phyloP scores from a whole-genome alignment of 352 stramenopile genomes.

The Halophytophthora batemanensis region DNA sequence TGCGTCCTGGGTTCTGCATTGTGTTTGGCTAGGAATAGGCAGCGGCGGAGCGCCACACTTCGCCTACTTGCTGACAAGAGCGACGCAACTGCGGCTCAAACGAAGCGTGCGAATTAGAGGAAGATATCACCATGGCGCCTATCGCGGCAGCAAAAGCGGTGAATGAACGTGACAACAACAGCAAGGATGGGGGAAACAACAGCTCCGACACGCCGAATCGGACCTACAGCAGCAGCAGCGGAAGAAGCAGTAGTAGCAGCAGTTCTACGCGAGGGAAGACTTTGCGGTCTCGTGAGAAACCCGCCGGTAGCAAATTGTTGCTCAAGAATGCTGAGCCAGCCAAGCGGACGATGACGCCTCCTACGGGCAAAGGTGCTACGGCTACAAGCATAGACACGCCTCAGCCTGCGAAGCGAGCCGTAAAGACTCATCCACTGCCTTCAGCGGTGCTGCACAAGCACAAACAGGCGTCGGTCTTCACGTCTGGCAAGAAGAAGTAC shows the following conservation, averaged over 20 bases:
- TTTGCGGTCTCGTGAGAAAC: no score
- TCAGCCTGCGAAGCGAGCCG: conserved; percentile 13
- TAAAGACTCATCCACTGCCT: conserved; percentile 34
- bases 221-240: conserved; percentile 7
- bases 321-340: conserved; percentile 10
- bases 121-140: conserved; percentile 15
- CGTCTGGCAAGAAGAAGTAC: conserved; percentile 65
- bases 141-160: conserved; percentile 9
- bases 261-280: background rate
- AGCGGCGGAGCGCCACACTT: no score
- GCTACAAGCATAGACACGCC: background rate
- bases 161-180: conserved; percentile 16
- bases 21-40: no score
- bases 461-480: conserved; percentile 74
- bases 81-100: background rate
- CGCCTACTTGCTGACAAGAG: background rate
- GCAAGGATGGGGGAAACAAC: conserved; percentile 8
- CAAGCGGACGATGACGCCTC: conserved; percentile 8
- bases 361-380: conserved; percentile 10
- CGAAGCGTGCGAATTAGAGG: background rate
- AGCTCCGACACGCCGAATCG: background rate
- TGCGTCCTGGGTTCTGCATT: no score
- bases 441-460: conserved; percentile 62
- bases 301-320: no score
- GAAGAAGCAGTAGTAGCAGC: conserved; percentile 6